Evolutionary conservation across 129 eudicot genomes (phyloP), one percentile per base, ranked within the genome.

Genomic region (Erigeron canadensis): DNA sequence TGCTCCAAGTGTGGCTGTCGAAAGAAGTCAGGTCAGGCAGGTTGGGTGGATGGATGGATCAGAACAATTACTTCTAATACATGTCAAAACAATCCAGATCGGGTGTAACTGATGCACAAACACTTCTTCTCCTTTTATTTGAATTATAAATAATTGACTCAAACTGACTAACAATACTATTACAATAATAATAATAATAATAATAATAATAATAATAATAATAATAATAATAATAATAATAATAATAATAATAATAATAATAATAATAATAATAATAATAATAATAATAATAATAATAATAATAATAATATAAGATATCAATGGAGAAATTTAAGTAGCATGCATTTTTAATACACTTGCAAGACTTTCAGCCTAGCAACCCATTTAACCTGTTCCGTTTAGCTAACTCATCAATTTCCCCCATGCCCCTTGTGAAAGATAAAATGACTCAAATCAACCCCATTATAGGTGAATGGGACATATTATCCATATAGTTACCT

Each of bases 1-100:
- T 74, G 88, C 77, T 56, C 89, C 97, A 13, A 90, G 84, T 12
- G 97, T 82, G 65, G 85, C 97, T 90, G 84, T 83, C 77, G 47
- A 55, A 34, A n/a, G 3, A 40, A 40, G 41, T 40, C 17, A 11
- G 3, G 47, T 39, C 22, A 4, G 12, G 21, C 66, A 61, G 2
- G 46, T 43, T 61, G 6, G 1, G 1, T 28, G 34, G 1, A n/a
- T n/a, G n/a, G 34, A 28, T 28, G 34, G 34, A 28, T 28, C 34
- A 28, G 2, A 28, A 28, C 1, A 28, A 28, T 28, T 28, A 28
- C 1, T 44, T 23, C 19, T 8, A 19, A 40, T 44, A 44, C 41
- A 13, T 0, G 45, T 48, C 21, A 48, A 28, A 28, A 48, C 13
- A 1, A 37, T 8, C 16, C 17, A 22, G 61, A 12, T 55, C 10